These are phyloP conservation scores for Huntiella moniliformis DNA, from an alignment of 2,329 filamentous ascomycete species.

Conservation along the genomic window DNA sequence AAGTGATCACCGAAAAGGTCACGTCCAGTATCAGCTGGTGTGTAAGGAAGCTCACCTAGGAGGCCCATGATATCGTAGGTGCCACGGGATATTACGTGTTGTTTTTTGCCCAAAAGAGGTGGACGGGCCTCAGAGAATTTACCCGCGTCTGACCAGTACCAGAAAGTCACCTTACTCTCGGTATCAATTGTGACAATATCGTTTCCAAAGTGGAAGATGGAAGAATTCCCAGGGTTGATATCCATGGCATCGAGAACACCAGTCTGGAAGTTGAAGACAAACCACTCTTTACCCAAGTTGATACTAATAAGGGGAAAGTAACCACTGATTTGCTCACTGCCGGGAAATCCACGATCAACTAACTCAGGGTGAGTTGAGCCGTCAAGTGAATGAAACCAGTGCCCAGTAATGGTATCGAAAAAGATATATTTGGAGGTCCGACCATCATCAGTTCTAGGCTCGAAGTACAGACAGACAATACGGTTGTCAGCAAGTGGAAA, in stretches of 20 bases:
- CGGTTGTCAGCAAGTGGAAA: background rate
- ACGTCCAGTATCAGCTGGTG: too few relatives aligned
- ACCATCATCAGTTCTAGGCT: background rate
- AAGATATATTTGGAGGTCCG: background rate
- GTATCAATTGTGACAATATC: background rate
- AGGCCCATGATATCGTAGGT: too few relatives aligned
- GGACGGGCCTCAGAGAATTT: background rate
- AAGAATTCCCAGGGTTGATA: background rate
- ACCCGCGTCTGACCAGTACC: background rate
- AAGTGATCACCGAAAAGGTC: too few relatives aligned
- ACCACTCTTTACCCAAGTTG: background rate
- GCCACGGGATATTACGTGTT: too few relatives aligned
- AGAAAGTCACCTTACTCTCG: background rate
- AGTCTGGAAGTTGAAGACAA: background rate
- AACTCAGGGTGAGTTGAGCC: background rate
- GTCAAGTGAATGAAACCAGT: background rate
- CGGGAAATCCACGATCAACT: background rate
- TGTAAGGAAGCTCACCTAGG: too few relatives aligned
- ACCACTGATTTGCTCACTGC: background rate
- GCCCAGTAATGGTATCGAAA: background rate
- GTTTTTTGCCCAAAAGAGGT: too few relatives aligned
- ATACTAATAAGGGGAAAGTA: background rate
- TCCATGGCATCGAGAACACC: too few relatives aligned
- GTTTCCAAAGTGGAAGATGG: background rate
- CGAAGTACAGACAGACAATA: background rate